These are phyloP conservation scores for Phyllosticta ampelicida DNA, from an alignment of 2,329 filamentous ascomycete genomes.

Conservation along the genomic window DNA sequence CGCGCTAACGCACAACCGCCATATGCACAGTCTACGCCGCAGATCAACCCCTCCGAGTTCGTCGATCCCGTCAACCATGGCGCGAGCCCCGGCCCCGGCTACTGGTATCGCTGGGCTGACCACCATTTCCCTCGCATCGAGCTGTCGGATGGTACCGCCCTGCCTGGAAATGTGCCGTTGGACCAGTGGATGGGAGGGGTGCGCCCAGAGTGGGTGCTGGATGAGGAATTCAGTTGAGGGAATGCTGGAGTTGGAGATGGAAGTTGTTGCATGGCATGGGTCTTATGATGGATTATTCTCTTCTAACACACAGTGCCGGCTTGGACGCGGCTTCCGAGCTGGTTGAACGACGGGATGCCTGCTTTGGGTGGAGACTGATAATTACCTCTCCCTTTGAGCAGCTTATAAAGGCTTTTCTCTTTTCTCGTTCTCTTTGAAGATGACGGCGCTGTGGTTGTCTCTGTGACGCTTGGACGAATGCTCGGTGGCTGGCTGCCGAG, in stretches of 20 bases:
- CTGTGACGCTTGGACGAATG: too few relatives aligned
- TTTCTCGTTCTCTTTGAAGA: too few relatives aligned
- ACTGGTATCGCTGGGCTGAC: constrained; percentile 30
- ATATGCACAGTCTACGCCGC: neutral
- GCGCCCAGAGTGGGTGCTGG: constrained; percentile 1
- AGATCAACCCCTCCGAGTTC: constrained; percentile 7
- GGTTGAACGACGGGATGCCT: too few relatives aligned
- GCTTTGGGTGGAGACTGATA: too few relatives aligned
- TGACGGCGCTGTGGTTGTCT: too few relatives aligned
- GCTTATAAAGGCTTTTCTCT: too few relatives aligned
- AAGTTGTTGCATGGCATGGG: neutral
- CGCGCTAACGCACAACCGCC: neutral
- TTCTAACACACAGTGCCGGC: too few relatives aligned
- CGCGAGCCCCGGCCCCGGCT: constrained; percentile 13
- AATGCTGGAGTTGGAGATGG: neutral
- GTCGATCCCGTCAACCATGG: constrained; percentile 13
- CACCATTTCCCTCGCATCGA: constrained; percentile 35
- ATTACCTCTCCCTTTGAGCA: too few relatives aligned
- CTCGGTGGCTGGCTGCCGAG: too few relatives aligned
- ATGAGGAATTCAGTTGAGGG: neutral
- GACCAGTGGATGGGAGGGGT: neutral
- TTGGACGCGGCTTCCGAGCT: too few relatives aligned
- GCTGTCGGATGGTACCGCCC: constrained; percentile 35
- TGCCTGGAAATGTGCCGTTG: constrained; percentile 32
- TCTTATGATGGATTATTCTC: too few relatives aligned